Percentiles rank a stretch among this genome's conserved stretches.
Conservation (phyloP, 805 yeast species). For the Lipomyces japonicus region DNA sequence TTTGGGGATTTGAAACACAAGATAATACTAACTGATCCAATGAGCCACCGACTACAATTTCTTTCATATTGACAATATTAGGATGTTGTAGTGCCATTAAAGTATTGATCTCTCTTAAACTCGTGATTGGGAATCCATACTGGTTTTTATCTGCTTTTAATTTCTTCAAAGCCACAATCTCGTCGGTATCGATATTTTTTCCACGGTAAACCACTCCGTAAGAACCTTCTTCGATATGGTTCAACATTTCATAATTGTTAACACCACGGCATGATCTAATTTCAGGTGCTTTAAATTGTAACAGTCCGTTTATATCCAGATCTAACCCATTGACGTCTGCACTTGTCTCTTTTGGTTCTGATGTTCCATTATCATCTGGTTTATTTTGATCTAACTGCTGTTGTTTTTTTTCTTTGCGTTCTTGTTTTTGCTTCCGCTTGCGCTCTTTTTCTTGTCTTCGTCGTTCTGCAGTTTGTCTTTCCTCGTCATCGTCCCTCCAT, state of each 20-base stretch:
- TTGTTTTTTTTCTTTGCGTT: conserved; percentile 4
- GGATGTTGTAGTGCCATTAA: conserved; percentile 48
- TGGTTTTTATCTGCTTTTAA: conserved; percentile 43
- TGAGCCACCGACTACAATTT: conserved; percentile 47
- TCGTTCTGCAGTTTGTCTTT: conserved; percentile 3
- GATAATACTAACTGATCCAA: conserved; percentile 22
- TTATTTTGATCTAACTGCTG: not conserved
- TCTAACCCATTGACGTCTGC: not conserved
- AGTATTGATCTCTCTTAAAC: conserved; percentile 61
- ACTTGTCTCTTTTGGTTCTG: not conserved
- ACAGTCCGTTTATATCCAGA: conserved; percentile 4
- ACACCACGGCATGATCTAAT: conserved; percentile 23
- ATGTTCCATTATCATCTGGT: not conserved
- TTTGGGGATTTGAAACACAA: not conserved
- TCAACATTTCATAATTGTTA: conserved; percentile 30
- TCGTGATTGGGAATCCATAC: conserved; percentile 65
- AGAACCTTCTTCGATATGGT: conserved; percentile 37
- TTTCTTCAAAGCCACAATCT: conserved; percentile 58
- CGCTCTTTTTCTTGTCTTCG: conserved; percentile 15
- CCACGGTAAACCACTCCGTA: conserved; percentile 63
- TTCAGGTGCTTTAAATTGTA: conserved; percentile 4
- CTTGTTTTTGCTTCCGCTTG: conserved; percentile 15
- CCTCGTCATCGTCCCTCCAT: conserved; percentile 26
- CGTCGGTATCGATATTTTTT: conserved; percentile 41
- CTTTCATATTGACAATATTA: conserved; percentile 53